A percentile compares a stretch with the other conserved stretches of the same genome.
Evolutionary conservation across 2,329 filamentous ascomycete species (phyloP).

Genomic region (Sordariomycetes sp.): DNA sequence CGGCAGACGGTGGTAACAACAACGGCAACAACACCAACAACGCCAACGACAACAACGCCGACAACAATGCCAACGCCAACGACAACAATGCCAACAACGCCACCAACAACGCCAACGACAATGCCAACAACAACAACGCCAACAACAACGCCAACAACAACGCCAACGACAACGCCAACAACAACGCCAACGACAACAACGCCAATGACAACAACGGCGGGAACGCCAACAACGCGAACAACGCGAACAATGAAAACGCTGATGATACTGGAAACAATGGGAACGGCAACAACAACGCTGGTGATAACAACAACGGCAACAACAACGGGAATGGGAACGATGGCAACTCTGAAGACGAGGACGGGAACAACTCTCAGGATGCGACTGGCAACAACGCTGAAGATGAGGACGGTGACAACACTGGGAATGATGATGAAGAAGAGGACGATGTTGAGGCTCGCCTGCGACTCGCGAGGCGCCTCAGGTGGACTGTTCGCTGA

Average conservation of each 20-base stretch:
- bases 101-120: not conserved
- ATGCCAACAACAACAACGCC: not conserved
- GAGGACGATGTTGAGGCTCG: no score
- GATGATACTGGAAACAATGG: no score
- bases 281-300: not conserved
- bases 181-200: slow-evolving; percentile 1
- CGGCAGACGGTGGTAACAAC: not conserved
- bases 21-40: not conserved
- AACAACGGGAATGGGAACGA: not conserved
- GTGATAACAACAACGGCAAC: not conserved
- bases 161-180: not conserved
- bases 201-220: no score
- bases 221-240: not conserved
- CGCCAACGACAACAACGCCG: not conserved
- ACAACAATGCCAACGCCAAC: not conserved
- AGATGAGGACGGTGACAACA: no score
- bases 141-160: not conserved
- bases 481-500: no score
- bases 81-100: not conserved
- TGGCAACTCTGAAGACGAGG: not conserved
- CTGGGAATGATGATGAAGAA: not conserved
- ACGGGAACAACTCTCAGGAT: not conserved
- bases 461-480: no score
- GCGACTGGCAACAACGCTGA: not conserved
- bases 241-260: not conserved